Percentiles rank a stretch among this genome's conserved stretches.
These are phyloP conservation scores for Penicillium sp. DNA, from an alignment of 2,329 filamentous ascomycete genomes.

Conservation along the genomic window DNA sequence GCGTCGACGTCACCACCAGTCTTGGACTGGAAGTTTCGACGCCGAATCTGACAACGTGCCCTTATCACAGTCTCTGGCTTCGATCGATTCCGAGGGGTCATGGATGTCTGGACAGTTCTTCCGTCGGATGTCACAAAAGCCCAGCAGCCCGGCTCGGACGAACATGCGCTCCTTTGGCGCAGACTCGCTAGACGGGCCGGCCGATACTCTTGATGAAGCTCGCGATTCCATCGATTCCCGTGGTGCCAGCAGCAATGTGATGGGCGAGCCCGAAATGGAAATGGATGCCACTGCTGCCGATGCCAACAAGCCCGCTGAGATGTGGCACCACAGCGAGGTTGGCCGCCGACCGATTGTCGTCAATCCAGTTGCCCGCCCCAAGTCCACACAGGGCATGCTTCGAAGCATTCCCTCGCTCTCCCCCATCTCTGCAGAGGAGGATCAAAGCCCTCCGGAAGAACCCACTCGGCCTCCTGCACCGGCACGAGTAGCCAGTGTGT, in stretches of 20 bases:
- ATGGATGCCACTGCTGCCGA: constrained; percentile 22
- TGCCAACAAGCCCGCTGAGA: constrained; percentile 37
- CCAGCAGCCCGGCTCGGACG: constrained; percentile 36
- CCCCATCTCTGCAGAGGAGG: constrained; percentile 34
- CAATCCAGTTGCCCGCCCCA: constrained; percentile 55
- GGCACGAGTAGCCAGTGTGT: constrained; percentile 55
- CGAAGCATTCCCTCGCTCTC: constrained; percentile 48
- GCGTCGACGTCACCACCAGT: constrained; percentile 34
- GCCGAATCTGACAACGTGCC: constrained; percentile 46
- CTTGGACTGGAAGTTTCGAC: constrained; percentile 50
- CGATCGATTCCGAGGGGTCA: constrained; percentile 90
- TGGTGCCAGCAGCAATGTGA: constrained; percentile 45
- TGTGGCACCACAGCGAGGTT: constrained; percentile 52
- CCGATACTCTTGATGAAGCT: constrained; percentile 43
- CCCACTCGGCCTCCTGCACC: constrained; percentile 34
- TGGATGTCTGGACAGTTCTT: constrained; percentile 80
- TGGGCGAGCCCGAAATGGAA: constrained; percentile 56
- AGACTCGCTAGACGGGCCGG: constrained; percentile 44
- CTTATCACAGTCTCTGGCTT: constrained; percentile 81
- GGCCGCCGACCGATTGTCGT: constrained; percentile 63
- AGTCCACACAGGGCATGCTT: constrained; percentile 60
- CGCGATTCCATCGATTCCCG: constrained; percentile 27
- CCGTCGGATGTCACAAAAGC: constrained; percentile 48
- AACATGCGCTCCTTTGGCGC: constrained; percentile 44
- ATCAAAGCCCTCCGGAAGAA: constrained; percentile 34